phyloP scores from a whole-genome alignment of 2,329 filamentous ascomycete genomes.

The Aspergillus piperis region DNA sequence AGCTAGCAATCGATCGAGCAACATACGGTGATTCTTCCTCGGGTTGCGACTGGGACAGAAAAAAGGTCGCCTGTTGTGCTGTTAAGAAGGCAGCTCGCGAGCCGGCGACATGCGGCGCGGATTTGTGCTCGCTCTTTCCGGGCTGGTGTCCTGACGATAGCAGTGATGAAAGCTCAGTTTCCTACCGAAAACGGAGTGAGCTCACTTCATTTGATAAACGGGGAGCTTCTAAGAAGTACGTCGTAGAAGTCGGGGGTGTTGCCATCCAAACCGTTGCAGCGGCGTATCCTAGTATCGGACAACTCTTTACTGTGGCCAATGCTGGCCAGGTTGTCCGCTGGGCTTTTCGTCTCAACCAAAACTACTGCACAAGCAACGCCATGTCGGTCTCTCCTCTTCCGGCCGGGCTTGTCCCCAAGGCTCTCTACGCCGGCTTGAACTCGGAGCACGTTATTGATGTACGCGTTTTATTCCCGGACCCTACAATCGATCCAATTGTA shows the following conservation, averaged over 20 bases:
- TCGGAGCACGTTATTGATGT: neutral
- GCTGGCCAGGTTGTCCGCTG: neutral
- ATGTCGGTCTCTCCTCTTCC: neutral
- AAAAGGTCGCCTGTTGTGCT: too few species aligned
- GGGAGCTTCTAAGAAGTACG: neutral
- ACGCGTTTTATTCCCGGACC: neutral
- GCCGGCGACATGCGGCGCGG: too few species aligned
- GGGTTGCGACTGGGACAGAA: too few species aligned
- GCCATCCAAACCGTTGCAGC: neutral
- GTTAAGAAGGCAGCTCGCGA: too few species aligned
- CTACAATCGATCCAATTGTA: too few species aligned
- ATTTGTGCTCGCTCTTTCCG: too few species aligned
- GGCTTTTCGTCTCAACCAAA: neutral
- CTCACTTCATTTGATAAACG: neutral
- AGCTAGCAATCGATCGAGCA: too few species aligned
- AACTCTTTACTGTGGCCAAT: neutral
- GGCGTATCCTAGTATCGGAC: too few species aligned
- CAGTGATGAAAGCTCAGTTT: neutral
- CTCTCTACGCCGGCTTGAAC: neutral
- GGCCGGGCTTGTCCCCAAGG: neutral
- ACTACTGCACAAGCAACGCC: neutral
- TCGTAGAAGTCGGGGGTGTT: neutral
- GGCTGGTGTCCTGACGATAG: too few species aligned
- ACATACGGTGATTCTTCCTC: too few species aligned
- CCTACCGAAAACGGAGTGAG: neutral